These are phyloP conservation scores for Solanum pennellii DNA, from an alignment of 257 asterid species.

Conservation along the genomic window DNA sequence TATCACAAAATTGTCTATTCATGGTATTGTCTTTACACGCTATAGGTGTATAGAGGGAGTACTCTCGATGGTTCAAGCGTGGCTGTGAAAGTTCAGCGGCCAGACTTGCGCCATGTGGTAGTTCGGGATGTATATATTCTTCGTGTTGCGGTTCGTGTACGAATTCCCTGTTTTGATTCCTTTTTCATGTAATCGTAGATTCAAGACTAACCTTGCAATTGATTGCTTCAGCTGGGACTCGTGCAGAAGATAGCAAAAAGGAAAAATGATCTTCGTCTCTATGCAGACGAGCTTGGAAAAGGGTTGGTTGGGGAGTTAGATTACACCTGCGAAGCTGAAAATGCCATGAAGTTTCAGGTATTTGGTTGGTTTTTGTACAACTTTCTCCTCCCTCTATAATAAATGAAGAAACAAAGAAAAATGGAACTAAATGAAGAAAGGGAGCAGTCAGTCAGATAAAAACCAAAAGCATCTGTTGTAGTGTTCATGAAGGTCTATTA, in stretches of 20 bases:
- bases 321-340: slow-evolving; percentile 85
- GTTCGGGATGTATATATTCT: slow-evolving; percentile 87
- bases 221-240: slow-evolving; percentile 65
- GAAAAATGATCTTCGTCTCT: slow-evolving; percentile 66
- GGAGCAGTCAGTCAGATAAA: neutral
- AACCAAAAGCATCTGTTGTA: neutral
- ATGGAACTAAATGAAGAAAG: neutral
- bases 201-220: slow-evolving; percentile 16
- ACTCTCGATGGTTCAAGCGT: slow-evolving; percentile 74
- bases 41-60: slow-evolving; percentile 77
- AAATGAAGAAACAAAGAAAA: neutral
- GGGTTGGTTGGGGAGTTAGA: slow-evolving; percentile 95
- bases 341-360: slow-evolving; percentile 82
- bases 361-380: neutral
- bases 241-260: slow-evolving; percentile 78
- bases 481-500: neutral
- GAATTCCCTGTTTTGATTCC: slow-evolving; percentile 1
- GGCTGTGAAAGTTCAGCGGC: slow-evolving; percentile 99
- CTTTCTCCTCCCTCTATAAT: neutral
- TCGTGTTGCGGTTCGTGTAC: slow-evolving; percentile 75
- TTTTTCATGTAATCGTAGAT: neutral
- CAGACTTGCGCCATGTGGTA: slow-evolving; percentile 63
- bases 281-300: slow-evolving; percentile 97
- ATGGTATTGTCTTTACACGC: neutral
- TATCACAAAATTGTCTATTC: neutral